These are phyloP conservation scores for Alternaria longipes DNA, from an alignment of 2,329 filamentous ascomycete genomes.

Conservation along the genomic window DNA sequence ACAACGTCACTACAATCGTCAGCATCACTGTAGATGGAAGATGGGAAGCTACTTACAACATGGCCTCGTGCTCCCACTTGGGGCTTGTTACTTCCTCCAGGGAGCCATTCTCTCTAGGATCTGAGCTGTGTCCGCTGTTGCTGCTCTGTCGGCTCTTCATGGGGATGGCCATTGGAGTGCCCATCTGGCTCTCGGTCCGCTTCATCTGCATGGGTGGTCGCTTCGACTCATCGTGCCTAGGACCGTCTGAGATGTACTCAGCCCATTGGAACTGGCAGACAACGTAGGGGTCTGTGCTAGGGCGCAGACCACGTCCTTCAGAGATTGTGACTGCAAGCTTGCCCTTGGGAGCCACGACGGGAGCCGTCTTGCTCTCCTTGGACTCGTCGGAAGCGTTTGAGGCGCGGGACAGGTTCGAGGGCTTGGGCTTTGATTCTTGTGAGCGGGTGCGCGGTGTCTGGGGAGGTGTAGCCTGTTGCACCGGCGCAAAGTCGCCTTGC, in stretches of 20 bases:
- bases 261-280: constrained; percentile 97
- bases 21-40: constrained; percentile 21
- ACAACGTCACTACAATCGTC: constrained; percentile 79
- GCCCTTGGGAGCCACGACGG: constrained; percentile 79
- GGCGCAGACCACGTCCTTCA: constrained; percentile 82
- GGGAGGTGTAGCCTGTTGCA: constrained; percentile 86
- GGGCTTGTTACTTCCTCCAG: constrained; percentile 80
- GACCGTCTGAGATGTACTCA: constrained; percentile 91
- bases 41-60: constrained; percentile 74
- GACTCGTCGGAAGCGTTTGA: constrained; percentile 55
- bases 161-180: constrained; percentile 89
- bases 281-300: constrained; percentile 89
- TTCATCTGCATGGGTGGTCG: constrained; percentile 60
- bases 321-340: constrained; percentile 89
- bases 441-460: constrained; percentile 91
- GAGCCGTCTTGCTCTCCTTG: constrained; percentile 55
- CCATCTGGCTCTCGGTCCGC: constrained; percentile 80
- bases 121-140: constrained; percentile 81
- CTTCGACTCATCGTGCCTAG: constrained; percentile 67
- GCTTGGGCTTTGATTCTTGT: constrained; percentile 61
- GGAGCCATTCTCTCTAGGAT: constrained; percentile 59
- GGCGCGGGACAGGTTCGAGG: constrained; percentile 62
- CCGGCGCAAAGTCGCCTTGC: constrained; percentile 70
- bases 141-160: constrained; percentile 98
- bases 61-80: constrained; percentile 93